These are phyloP conservation scores for Xylaria castorea DNA, from an alignment of 495 filamentous ascomycete genomes.

Conservation along the genomic window DNA sequence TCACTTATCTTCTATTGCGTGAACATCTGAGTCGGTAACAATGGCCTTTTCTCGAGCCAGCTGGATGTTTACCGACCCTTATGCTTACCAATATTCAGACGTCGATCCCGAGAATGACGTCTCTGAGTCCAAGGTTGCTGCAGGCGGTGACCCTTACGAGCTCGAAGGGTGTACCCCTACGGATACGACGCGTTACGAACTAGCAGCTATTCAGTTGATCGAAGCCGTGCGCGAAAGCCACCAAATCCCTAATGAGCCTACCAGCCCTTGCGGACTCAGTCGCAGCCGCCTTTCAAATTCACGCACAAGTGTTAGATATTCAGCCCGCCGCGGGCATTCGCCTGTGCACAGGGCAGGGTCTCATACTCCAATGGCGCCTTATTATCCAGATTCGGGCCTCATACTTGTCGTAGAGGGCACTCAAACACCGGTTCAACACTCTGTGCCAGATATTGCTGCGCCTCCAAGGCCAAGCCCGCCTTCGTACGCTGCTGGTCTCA, in stretches of 20 bases:
- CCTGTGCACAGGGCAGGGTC: not conserved
- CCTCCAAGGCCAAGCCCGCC: not conserved
- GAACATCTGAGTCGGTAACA: not conserved
- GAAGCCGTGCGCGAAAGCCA: not conserved
- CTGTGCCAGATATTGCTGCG: not conserved
- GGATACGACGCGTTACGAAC: not conserved
- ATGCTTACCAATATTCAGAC: slow-evolving; percentile 23
- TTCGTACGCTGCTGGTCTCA: not conserved
- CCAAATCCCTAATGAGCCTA: not conserved
- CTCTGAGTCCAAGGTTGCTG: not conserved
- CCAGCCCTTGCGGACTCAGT: not conserved
- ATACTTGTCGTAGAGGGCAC: not conserved
- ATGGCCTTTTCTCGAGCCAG: slow-evolving; percentile 8
- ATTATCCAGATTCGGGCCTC: not conserved
- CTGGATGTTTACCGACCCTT: slow-evolving; percentile 24
- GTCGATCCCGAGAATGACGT: not conserved
- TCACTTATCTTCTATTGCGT: slow-evolving; percentile 8
- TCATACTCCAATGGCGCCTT: not conserved
- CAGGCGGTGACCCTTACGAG: slow-evolving; percentile 4
- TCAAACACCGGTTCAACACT: not conserved
- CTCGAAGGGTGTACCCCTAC: not conserved
- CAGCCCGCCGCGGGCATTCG: not conserved
- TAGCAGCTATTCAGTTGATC: not conserved
- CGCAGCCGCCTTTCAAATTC: not conserved
- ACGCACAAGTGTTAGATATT: not conserved